A percentile compares a stretch with the other conserved stretches of the same genome.
Evolutionary conservation across 306 rosid genomes (phyloP).

Genomic region (Fagus crenata): DNA sequence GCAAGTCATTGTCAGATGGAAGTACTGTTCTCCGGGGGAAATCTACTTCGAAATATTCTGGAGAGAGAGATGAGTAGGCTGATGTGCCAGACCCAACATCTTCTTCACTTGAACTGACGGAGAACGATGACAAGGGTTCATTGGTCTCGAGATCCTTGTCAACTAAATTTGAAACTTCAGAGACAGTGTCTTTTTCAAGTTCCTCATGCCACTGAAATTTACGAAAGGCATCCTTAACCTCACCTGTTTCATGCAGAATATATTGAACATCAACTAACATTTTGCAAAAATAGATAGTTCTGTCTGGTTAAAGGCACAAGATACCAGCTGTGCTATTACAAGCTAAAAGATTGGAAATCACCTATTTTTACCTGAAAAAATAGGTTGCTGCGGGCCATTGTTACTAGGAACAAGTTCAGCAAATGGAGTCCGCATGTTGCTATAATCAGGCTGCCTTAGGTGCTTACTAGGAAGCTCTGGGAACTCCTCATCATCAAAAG

Average conservation of each 20-base stretch:
- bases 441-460: slow-evolving; percentile 40
- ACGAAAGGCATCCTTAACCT: slow-evolving; percentile 35
- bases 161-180: slow-evolving; percentile 20
- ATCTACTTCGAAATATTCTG: slow-evolving; percentile 37
- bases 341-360: background rate
- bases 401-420: slow-evolving; percentile 34
- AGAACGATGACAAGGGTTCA: slow-evolving; percentile 23
- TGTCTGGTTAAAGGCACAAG: background rate
- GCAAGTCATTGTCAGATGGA: slow-evolving; percentile 37
- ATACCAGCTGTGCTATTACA: background rate
- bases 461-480: slow-evolving; percentile 47
- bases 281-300: slow-evolving; percentile 1
- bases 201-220: slow-evolving; percentile 49
- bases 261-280: slow-evolving; percentile 8
- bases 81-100: slow-evolving; percentile 34
- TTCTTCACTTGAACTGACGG: slow-evolving; percentile 42
- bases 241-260: slow-evolving; percentile 32
- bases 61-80: slow-evolving; percentile 30
- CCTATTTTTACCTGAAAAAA: slow-evolving; percentile 39
- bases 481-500: slow-evolving; percentile 41
- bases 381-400: slow-evolving; percentile 22
- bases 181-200: slow-evolving; percentile 27
- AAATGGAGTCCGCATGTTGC: slow-evolving; percentile 24
- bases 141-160: slow-evolving; percentile 25
- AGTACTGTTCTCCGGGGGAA: slow-evolving; percentile 33